Evolutionary conservation across 192 early-diverging fungal genomes (phyloP), one percentile per base, ranked within the genome.

Genomic region (Coemansia sp.): DNA sequence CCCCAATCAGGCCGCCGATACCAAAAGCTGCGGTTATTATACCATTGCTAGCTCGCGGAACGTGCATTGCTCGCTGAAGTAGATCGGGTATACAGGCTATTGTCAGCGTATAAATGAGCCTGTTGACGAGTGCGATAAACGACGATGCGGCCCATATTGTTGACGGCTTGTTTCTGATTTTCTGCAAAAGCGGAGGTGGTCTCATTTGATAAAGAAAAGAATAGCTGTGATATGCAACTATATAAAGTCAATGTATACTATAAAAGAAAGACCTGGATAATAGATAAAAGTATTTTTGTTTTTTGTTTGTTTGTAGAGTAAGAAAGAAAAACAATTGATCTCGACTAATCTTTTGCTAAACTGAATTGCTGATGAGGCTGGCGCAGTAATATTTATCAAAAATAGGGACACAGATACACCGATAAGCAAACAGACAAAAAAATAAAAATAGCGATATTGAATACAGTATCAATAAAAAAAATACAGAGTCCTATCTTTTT

Each of bases 61-160:
- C 71, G 0, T 72, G 64, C 58, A 79, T 50, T 3, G 63, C 49
- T 6, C 54, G 52, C 42, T 79, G 71, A 11, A 79, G 62, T 19
- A 79, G 55, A 39, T 79, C 76, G 1, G 76, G 76, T 20, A 79
- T 59, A 22, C 71, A 79, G 23, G 76, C 71, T 13, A 79, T 71
- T 9, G 76, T 74, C 28, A 79, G 65, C 25, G 70, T 79, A 51
- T 79, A 74, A 24, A 79, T 61, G 7, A 79, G 71, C 29, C 76
- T 55, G 61, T 79, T 79, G 22, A 79, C 60, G 24, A 79, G 65
- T 4, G 71, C 76, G 19, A 69, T 71, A 14, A 61, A 11, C 9
- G 76, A 70, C 1, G 76, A 73, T 46, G 65, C 58, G 11, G 47
- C 51, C 76, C 76, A 79, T 46, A 79, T 68, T 13, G 76, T 79